These are phyloP conservation scores for Rhizopogon roseolus DNA, from an alignment of 768 basidiomycete genomes.

Conservation along the genomic window DNA sequence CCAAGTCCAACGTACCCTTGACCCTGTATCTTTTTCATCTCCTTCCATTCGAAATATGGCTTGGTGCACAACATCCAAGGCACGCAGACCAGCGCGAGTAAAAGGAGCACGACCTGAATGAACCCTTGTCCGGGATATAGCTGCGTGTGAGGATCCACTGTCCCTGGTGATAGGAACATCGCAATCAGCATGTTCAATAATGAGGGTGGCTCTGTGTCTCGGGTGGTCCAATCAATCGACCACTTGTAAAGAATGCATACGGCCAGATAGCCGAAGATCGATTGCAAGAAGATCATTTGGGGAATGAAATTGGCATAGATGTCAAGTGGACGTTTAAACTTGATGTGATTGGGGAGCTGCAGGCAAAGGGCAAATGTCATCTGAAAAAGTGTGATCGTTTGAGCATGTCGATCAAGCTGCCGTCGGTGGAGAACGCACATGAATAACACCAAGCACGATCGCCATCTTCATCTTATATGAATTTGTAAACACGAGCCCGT, in stretches of 20 bases:
- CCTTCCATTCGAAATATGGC: slow-evolving; percentile 88
- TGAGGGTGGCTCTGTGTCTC: slow-evolving; percentile 72
- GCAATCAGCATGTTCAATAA: slow-evolving; percentile 93
- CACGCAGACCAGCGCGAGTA: slow-evolving; percentile 81
- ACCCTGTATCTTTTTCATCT: slow-evolving; percentile 76
- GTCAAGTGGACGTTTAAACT: slow-evolving; percentile 81
- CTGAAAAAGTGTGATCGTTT: slow-evolving; percentile 36
- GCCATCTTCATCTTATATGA: slow-evolving; percentile 99
- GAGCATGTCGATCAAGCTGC: background rate
- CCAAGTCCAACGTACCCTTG: slow-evolving; percentile 79
- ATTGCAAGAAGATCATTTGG: slow-evolving; percentile 95
- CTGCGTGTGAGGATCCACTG: slow-evolving; percentile 58
- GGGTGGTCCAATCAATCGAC: slow-evolving; percentile 84
- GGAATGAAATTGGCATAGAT: slow-evolving; percentile 96
- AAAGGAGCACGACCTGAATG: slow-evolving; percentile 74
- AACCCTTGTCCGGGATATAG: slow-evolving; percentile 86
- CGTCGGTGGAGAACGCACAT: slow-evolving; percentile 50
- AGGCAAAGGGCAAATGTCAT: slow-evolving; percentile 99
- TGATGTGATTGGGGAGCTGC: slow-evolving; percentile 93
- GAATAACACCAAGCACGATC: slow-evolving; percentile 91
- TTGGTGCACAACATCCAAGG: slow-evolving; percentile 93
- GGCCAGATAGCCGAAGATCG: slow-evolving; percentile 95
- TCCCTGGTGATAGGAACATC: slow-evolving; percentile 93
- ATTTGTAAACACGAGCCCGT: slow-evolving; percentile 90
- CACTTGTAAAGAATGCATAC: slow-evolving; percentile 97